Evolutionary conservation across 257 asterid genomes (phyloP), one percentile per base, ranked within the genome.

Genomic region (Scutellaria galericulata): DNA sequence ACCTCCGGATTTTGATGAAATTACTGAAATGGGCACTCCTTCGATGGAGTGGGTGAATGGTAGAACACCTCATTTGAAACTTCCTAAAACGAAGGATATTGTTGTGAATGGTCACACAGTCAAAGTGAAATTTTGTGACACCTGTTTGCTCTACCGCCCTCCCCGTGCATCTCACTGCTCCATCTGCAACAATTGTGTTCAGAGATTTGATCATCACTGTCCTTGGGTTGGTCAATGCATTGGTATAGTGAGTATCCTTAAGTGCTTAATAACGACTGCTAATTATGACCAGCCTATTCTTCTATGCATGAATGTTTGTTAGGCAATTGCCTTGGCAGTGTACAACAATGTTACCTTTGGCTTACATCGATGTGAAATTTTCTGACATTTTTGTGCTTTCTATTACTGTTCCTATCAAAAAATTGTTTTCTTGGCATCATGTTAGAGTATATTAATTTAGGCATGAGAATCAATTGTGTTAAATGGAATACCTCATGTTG

Each of bases 221-320:
- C 97, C 97, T 42, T 92, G 97, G 97, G 89, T 92, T 71, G 97
- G 97, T 47, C 98, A 92, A 71, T 92, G 98, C 87, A 90, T 92
- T 76, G 98, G 98, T 54, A 46, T 88, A 35, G 98, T 92, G 79
- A 87, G 97, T 87, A 59, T 72, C 70, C 62, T 61, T 42, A 50
- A 46, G 10, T 31, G 42, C 75, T 56, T 53, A 18, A 14, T 54
- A 27, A 42, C 39, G 64, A 45, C 64, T 52, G 31, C 61, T 62
- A 40, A 31, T 22, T 60, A 47, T 15, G 57, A 46, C 9, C 53
- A 42, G 9, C 24, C 58, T 53, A n/a, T 64, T 66, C 55, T 51
- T 67, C 20, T 22, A 51, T 5, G 7, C 51, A 41, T 2, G 3
- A 15, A n/a, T 71, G 31, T 62, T 60, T 51, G 42, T 50, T 37